Base-by-base conservation (phyloP, 2,329 filamentous ascomycete species). In the Pochonia chlamydosporia region DNA sequence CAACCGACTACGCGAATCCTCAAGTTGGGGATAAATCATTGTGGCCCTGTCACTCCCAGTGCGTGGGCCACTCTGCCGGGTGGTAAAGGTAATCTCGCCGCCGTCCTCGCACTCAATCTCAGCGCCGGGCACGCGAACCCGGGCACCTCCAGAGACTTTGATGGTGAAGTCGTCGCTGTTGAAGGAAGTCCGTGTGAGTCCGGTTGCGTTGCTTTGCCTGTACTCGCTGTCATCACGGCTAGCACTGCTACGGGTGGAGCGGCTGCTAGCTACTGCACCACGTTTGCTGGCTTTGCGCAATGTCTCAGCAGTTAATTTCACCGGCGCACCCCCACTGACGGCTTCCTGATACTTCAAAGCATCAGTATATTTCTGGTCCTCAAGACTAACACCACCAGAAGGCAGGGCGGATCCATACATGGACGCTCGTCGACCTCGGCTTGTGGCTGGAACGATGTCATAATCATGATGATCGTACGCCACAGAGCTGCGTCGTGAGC, bases 191-290 rank as follows among this genome's bases (percentile, higher is more conserved):
- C 76, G 69, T 4, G 80, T 84, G 9, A 81, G 79, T 35, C 78
- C 73, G 11, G 81, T 84, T 0, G 80, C 81, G 24, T 77, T 78
- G 46, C 79, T 83, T 52, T 77, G 76, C 53, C 73, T 74, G 61
- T 76, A 82, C 47, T 83, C 81, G 62, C 80, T 84, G 48, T 84
- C 80, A 55, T 84, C 81, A 37, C 72, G 79, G 59, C 81, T 84
- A 20, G 63, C 73, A 52, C 73, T 81, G 69, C 75, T 82, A 52
- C 74, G 74, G 44, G 73, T 82, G 33, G 75, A 81, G 21, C 73
- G 73, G 58, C 75, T 80, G 66, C 73, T 79, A 20, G 67, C 64
- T 6, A 67, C 71, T 49, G 68, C 72, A 52, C 66, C 71, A 46
- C 58, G 62, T 56, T 69, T 73, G 52, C 63, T 71, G 24, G 70